phyloP scores from a whole-genome alignment of 345 rosid species.

The Eucalyptus cloeziana region DNA sequence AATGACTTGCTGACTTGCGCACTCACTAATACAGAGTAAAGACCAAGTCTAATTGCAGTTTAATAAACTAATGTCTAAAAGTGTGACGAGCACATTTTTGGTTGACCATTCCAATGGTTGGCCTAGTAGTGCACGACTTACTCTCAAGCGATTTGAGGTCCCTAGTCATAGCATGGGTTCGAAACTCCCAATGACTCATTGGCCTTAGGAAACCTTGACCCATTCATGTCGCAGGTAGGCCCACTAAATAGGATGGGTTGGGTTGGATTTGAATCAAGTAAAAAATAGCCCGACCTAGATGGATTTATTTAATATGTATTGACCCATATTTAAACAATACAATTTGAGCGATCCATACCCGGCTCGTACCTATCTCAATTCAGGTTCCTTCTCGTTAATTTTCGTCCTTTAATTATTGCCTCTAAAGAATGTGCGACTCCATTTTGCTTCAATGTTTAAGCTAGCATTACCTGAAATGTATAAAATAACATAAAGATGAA shows the following conservation, averaged over 20 bases:
- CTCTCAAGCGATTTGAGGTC: not conserved
- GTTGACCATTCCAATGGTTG: not conserved
- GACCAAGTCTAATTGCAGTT: not conserved
- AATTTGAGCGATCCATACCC: not conserved
- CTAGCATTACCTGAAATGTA: not conserved
- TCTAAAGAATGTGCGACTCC: not conserved
- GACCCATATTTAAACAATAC: not conserved
- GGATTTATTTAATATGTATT: not conserved
- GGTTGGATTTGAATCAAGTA: not conserved
- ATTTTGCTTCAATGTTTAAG: not conserved
- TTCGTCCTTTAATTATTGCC: not conserved
- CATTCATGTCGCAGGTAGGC: not conserved
- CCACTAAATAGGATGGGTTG: fast-evolving
- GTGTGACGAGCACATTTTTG: not conserved
- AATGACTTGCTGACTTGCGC: not conserved
- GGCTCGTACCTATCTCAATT: fast-evolving
- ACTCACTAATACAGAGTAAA: not conserved
- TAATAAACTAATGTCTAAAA: not conserved
- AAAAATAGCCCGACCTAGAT: not conserved
- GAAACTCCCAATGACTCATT: not conserved
- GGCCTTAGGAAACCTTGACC: not conserved
- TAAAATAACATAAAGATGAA: not conserved
- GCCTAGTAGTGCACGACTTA: not conserved
- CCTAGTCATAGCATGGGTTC: not conserved
- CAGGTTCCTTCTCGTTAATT: not conserved